A percentile compares a stretch with the other conserved stretches of the same genome.
phyloP scores from a whole-genome alignment of 2,329 filamentous ascomycete species.

The Clarireedia homoeocarpa region DNA sequence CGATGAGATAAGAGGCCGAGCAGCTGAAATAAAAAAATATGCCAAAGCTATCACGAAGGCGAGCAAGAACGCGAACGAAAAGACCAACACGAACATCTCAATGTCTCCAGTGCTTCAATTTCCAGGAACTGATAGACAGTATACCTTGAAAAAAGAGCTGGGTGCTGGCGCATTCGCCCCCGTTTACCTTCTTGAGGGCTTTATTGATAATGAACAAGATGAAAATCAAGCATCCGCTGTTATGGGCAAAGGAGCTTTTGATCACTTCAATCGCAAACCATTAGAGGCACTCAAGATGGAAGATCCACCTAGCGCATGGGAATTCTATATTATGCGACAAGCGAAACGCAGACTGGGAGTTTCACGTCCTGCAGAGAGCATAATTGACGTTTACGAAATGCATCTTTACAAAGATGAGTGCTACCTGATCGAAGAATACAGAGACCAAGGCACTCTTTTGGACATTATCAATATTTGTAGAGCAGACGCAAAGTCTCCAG shows the following conservation, averaged over 20 bases:
- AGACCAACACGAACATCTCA: slow-evolving; percentile 51
- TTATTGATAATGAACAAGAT: slow-evolving; percentile 42
- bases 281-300: slow-evolving; percentile 95
- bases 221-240: slow-evolving; percentile 37
- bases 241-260: slow-evolving; percentile 56
- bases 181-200: slow-evolving; percentile 82
- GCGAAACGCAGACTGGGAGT: slow-evolving; percentile 69
- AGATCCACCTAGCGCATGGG: slow-evolving; percentile 80
- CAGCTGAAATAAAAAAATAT: slow-evolving; percentile 73
- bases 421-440: slow-evolving; percentile 80
- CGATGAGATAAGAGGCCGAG: slow-evolving; percentile 54
- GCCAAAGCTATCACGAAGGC: slow-evolving; percentile 49
- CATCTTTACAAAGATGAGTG: slow-evolving; percentile 87
- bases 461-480: slow-evolving; percentile 86
- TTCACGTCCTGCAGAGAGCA: slow-evolving; percentile 65
- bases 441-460: slow-evolving; percentile 86
- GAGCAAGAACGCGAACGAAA: slow-evolving; percentile 37
- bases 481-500: slow-evolving; percentile 48
- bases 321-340: slow-evolving; percentile 90
- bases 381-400: slow-evolving; percentile 81
- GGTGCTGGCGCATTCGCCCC: slow-evolving; percentile 92
- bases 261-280: slow-evolving; percentile 41
- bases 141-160: slow-evolving; percentile 76
- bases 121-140: slow-evolving; percentile 54
- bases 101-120: slow-evolving; percentile 62